Evolutionary conservation across 2,329 filamentous ascomycete species (phyloP), one percentile per base, ranked within the genome.

Genomic region (Aspergillus persii): DNA sequence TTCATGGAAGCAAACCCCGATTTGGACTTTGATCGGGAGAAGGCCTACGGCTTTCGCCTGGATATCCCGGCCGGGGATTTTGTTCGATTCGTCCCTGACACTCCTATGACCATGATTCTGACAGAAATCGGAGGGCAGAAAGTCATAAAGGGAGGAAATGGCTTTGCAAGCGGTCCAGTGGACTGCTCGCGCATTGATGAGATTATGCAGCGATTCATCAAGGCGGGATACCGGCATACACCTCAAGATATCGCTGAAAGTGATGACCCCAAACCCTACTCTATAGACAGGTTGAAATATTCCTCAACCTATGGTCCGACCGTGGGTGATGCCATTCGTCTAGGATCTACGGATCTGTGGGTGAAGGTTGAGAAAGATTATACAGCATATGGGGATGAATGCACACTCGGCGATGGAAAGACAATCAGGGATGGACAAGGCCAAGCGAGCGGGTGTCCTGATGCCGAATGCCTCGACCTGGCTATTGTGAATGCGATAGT

Each of bases 371-470:
- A 98, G 78, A 89, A 87, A 62, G 94, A 98, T 71, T 79, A 89
- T 68, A 94, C 93, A 0, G 79, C 81, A 4, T 96, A 96, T 71
- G 94, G 94, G 8, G 94, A 98, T 63, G 94, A 98, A 78, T 97
- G 93, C 74, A 89, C 92, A 64, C 97, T 98, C 75, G 94, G 94
- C 15, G 94, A 94, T 50, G 94, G 94, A 50, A 98, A 98, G 82
- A 95, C 92, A 39, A 79, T 98, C 59, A 85, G 94, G 62, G 94
- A 98, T 74, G 94, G 94, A 36, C 97, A 98, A 93, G 94, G 93
- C 3, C 93, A 97, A 7, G 31, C 31, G 9, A 33, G 31, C 7
- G 31, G 31, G 8, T 33, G 31, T 9, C 8, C 31, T 33, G 31
- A 33, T 33, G 8, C 31, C 31, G 31, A 33, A 33, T 86, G 86